Evolutionary conservation across 202 grass and related monocot genomes (phyloP).

Genomic region (Zizania palustris): DNA sequence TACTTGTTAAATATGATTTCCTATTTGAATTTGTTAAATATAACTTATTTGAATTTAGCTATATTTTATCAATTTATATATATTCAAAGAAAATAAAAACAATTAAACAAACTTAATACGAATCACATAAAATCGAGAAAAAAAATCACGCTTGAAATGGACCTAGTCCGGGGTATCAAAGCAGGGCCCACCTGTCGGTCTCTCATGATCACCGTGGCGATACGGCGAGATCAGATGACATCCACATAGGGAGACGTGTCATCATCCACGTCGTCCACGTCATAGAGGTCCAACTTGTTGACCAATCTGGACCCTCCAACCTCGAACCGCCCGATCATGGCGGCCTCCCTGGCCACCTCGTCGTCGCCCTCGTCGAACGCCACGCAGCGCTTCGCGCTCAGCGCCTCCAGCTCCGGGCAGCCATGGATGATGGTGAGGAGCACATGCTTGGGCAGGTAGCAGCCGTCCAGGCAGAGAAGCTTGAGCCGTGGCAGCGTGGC

Average conservation of each 20-base stretch:
- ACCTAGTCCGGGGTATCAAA: no score
- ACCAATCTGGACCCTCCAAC: slow-evolving; percentile 47
- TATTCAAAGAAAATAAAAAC: no score
- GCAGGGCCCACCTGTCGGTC: no score
- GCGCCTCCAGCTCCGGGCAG: slow-evolving; percentile 33
- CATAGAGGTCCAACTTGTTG: slow-evolving; percentile 24
- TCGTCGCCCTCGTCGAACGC: slow-evolving; percentile 44
- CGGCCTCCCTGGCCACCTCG: slow-evolving; percentile 27
- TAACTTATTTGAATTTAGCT: no score
- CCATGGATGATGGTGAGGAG: slow-evolving; percentile 43
- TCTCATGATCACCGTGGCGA: not conserved
- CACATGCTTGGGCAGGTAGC: slow-evolving; percentile 42
- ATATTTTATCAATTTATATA: no score
- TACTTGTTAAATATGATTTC: no score
- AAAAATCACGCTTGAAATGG: no score
- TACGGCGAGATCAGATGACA: slow-evolving; percentile 38
- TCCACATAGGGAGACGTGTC: slow-evolving; percentile 31
- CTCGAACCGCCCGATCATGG: slow-evolving; percentile 32
- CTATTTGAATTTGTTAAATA: no score
- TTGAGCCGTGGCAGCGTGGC: slow-evolving; percentile 25
- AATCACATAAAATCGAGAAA: no score
- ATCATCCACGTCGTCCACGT: slow-evolving; percentile 33
- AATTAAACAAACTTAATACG: no score
- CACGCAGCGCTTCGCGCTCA: slow-evolving; percentile 44
- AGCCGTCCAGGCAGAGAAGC: slow-evolving; percentile 47